Conservation (phyloP, 1,284 basidiomycete species). For the Pseudozyma tsukubaensis region DNA sequence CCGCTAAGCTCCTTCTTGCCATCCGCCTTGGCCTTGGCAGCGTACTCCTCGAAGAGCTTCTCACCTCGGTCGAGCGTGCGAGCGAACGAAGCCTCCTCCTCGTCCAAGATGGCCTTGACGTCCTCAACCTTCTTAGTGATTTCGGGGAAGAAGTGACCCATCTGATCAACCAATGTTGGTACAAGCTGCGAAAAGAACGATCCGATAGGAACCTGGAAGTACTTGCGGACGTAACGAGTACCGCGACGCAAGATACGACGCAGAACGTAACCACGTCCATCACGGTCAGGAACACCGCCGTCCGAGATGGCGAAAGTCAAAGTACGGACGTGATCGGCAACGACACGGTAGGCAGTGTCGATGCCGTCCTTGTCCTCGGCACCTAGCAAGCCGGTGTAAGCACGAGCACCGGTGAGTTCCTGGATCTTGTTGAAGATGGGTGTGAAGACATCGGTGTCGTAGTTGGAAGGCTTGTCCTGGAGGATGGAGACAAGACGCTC, state of each 20-base stretch:
- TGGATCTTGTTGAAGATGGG: constrained; percentile 91
- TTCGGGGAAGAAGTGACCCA: constrained; percentile 93
- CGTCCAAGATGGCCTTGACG: constrained; percentile 93
- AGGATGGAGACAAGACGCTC: constrained; percentile 94
- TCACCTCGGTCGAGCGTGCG: constrained; percentile 96
- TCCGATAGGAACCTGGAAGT: constrained; percentile 92
- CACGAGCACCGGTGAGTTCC: constrained; percentile 85
- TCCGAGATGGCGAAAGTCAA: constrained; percentile 95
- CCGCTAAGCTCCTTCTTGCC: constrained; percentile 81
- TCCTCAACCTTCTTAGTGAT: constrained; percentile 84
- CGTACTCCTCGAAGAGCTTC: constrained; percentile 93
- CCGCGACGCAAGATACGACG: constrained; percentile 91
- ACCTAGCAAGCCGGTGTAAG: constrained; percentile 90
- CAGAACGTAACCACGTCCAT: constrained; percentile 94
- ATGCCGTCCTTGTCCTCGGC: constrained; percentile 92
- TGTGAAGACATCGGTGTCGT: constrained; percentile 94
- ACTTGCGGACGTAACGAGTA: constrained; percentile 93
- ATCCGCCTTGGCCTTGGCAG: constrained; percentile 76
- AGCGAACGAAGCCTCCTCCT: constrained; percentile 97
- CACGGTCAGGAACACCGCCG: constrained; percentile 94
- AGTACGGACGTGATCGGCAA: constrained; percentile 96
- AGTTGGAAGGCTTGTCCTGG: constrained; percentile 92
- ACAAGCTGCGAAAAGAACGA: constrained; percentile 93
- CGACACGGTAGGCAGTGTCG: constrained; percentile 96
- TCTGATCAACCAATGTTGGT: constrained; percentile 87